phyloP scores from a whole-genome alignment of 805 yeast species.

The Saccharomycopsis sp. region DNA sequence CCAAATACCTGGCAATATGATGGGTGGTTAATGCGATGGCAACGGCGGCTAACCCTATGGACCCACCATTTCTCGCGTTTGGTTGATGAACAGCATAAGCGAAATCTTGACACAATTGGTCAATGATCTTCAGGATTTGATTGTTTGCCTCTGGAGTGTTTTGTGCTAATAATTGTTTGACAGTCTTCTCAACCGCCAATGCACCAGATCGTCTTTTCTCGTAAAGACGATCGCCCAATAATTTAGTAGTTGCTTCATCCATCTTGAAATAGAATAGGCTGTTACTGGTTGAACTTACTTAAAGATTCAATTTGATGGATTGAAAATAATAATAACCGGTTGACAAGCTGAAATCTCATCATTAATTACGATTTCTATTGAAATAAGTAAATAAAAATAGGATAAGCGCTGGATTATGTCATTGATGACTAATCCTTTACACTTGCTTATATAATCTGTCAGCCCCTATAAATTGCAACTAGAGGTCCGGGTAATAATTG shows the following conservation, averaged over 20 bases:
- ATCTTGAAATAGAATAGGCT: constrained; percentile 5
- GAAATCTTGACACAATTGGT: constrained; percentile 67
- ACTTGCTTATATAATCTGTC: no score
- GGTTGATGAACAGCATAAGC: constrained; percentile 82
- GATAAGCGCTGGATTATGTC: no score
- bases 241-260: constrained; percentile 62
- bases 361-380: no score
- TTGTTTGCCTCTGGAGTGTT: constrained; percentile 56
- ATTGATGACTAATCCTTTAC: no score
- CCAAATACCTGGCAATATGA: constrained; percentile 77
- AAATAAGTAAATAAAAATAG: no score
- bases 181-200: constrained; percentile 66
- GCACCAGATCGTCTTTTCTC: constrained; percentile 78
- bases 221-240: constrained; percentile 65
- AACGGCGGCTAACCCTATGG: constrained; percentile 92
- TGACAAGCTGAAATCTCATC: no score
- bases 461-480: no score
- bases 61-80: constrained; percentile 88
- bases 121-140: constrained; percentile 47
- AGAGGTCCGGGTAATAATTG: no score
- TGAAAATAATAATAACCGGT: no score
- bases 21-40: constrained; percentile 85
- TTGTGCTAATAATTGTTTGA: constrained; percentile 57
- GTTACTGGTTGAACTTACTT: no score
- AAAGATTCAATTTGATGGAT: no score